These are phyloP conservation scores for Candida broadrunensis DNA, from an alignment of 805 yeast species.

Conservation along the genomic window DNA sequence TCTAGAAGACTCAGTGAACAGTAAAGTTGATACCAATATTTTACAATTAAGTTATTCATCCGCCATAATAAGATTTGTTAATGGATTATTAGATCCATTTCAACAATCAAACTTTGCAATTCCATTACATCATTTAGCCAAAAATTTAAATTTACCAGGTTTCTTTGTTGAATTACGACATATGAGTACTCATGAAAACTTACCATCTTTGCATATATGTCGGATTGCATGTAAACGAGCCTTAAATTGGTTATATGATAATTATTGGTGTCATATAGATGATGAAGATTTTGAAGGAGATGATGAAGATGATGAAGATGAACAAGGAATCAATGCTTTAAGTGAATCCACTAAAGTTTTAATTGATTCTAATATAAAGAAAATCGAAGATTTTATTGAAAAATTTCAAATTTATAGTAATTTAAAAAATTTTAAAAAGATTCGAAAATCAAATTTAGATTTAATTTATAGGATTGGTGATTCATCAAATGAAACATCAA, in stretches of 20 bases:
- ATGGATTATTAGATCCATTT: constrained; percentile 83
- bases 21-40: constrained; percentile 23
- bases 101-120: constrained; percentile 79
- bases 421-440: constrained; percentile 47
- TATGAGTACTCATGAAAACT: constrained; percentile 81
- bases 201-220: constrained; percentile 72
- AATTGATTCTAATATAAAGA: constrained; percentile 7
- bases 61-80: constrained; percentile 82
- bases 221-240: constrained; percentile 60
- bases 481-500: constrained; percentile 34
- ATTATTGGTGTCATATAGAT: constrained; percentile 61
- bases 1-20: constrained; percentile 16
- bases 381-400: background rate
- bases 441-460: constrained; percentile 44
- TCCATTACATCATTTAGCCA: constrained; percentile 75
- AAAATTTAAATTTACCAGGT: constrained; percentile 63
- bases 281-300: constrained; percentile 21
- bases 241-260: constrained; percentile 66
- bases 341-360: constrained; percentile 5
- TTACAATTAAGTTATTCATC: constrained; percentile 61
- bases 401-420: constrained; percentile 8
- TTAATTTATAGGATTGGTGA: constrained; percentile 41
- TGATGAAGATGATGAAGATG: constrained; percentile 16
- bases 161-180: constrained; percentile 89
- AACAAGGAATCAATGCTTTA: background rate